A percentile compares a stretch with the other conserved stretches of the same genome.
These are phyloP conservation scores for Lipomyces lipofer DNA, from an alignment of 805 yeast species.

Conservation along the genomic window DNA sequence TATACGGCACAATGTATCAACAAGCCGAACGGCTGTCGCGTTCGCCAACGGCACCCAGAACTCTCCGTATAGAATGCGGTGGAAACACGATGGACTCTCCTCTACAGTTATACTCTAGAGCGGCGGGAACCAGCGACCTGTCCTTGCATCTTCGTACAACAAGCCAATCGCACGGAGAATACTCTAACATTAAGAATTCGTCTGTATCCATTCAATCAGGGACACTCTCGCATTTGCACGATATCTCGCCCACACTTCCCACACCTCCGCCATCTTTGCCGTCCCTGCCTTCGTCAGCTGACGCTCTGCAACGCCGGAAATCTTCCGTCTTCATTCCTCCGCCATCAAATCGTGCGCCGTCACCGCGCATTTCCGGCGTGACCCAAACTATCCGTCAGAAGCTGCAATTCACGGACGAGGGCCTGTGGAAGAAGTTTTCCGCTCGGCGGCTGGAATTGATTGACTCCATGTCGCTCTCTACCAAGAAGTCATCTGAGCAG, in stretches of 20 bases:
- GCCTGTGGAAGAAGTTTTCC: slow-evolving; percentile 86
- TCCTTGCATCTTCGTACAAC: background rate
- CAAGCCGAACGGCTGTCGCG: background rate
- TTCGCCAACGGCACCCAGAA: background rate
- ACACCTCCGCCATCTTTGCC: slow-evolving; percentile 7
- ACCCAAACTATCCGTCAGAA: slow-evolving; percentile 60
- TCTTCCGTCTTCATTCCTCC: slow-evolving; percentile 23
- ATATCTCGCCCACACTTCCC: background rate
- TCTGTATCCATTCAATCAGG: background rate
- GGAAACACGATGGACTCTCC: background rate
- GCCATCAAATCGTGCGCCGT: slow-evolving; percentile 14
- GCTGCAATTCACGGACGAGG: slow-evolving; percentile 76
- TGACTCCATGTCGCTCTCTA: slow-evolving; percentile 63
- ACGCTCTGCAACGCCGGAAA: slow-evolving; percentile 7
- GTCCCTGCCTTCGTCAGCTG: slow-evolving; percentile 4
- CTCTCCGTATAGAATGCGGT: too few relatives aligned
- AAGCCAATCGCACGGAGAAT: background rate
- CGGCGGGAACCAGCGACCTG: background rate
- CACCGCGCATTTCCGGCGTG: slow-evolving; percentile 43
- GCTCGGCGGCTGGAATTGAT: slow-evolving; percentile 86
- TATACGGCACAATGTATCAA: background rate
- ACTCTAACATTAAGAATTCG: background rate
- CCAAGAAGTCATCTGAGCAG: slow-evolving; percentile 88
- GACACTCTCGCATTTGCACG: background rate
- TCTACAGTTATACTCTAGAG: background rate